Evolutionary conservation across 139 green algal species (phyloP), one percentile per base, ranked within the genome.

Genomic region (Pleodorina starrii): DNA sequence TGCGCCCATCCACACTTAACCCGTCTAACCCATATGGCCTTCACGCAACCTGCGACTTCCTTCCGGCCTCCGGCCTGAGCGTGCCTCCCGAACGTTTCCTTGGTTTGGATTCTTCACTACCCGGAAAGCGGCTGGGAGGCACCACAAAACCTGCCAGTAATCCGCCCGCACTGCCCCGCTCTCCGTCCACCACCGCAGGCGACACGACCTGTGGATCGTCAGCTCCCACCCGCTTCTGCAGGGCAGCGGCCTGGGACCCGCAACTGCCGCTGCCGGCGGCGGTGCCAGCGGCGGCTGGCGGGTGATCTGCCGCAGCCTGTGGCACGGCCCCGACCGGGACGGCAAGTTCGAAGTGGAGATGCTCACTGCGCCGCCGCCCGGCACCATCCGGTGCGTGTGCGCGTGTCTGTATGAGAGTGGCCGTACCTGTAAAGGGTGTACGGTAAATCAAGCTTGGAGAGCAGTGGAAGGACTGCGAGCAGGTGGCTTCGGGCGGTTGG

Each of bases 251-350:
- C 59, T 88, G 38, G 40, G 72, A 12, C 68, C 72, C 48, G 4
- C 35, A n/a, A n/a, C n/a, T n/a, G n/a, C n/a, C n/a, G n/a, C n/a
- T n/a, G 59, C 0, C 40, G 36, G 38, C 32, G 63, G 17, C 35
- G 23, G 35, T 11, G 11, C 36, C 88, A 36, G 82, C n/a, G 35
- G 73, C 74, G 50, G 46, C 43, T 86, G 75, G 86, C 75, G 48
- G 5, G 23, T 4, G 23, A 72, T 80, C n/a, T 90, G 89, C 57
- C 90, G 82, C 32, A 71, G 38, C 80, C 84, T 94, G 44, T 98
- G 96, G 96, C 95, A 97, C 90, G 96, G 94, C 0, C 96, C 96
- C 17, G 96, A 97, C 90, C 83, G 94, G 29, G 96, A 98, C 16
- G 96, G 96, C 54, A 97, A 94, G 94, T 95, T 98, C 77, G 92